These are phyloP conservation scores for Sporothrix variecibatus DNA, from an alignment of 2,329 filamentous ascomycete genomes.

Conservation along the genomic window DNA sequence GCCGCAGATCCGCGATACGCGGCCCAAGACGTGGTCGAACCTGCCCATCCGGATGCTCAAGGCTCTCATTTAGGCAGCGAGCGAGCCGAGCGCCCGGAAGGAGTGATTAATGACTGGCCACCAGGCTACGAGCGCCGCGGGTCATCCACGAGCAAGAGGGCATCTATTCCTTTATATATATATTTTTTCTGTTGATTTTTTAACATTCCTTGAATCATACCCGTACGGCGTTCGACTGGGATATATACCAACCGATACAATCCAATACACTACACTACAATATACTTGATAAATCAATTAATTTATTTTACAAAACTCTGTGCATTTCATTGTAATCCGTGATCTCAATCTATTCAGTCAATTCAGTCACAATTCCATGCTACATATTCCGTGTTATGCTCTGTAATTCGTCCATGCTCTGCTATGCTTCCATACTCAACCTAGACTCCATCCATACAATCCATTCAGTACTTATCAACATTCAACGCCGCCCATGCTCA, in stretches of 20 bases:
- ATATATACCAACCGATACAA: not conserved
- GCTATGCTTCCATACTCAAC: not conserved
- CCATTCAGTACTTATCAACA: not conserved
- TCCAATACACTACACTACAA: not conserved
- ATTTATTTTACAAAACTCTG: not conserved
- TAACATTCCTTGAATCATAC: not conserved
- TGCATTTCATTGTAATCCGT: no score
- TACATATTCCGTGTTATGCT: not conserved
- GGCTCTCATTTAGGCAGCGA: slow-evolving; percentile 40
- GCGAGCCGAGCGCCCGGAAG: not conserved
- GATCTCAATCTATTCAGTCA: no score
- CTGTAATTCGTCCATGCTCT: not conserved
- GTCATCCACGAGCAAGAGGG: not conserved
- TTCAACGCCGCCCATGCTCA: not conserved
- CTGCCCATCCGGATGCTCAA: slow-evolving; percentile 40
- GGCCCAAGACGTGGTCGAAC: slow-evolving; percentile 41
- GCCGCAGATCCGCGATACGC: slow-evolving; percentile 45
- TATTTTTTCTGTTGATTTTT: not conserved
- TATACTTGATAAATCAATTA: not conserved
- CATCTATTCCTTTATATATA: not conserved
- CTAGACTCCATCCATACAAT: not conserved
- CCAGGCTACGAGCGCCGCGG: no score
- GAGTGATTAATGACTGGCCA: not conserved
- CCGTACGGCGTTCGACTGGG: not conserved
- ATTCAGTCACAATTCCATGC: not conserved